phyloP scores from a whole-genome alignment of 352 stramenopile genomes.

The Aphanomyces cochlioides region DNA sequence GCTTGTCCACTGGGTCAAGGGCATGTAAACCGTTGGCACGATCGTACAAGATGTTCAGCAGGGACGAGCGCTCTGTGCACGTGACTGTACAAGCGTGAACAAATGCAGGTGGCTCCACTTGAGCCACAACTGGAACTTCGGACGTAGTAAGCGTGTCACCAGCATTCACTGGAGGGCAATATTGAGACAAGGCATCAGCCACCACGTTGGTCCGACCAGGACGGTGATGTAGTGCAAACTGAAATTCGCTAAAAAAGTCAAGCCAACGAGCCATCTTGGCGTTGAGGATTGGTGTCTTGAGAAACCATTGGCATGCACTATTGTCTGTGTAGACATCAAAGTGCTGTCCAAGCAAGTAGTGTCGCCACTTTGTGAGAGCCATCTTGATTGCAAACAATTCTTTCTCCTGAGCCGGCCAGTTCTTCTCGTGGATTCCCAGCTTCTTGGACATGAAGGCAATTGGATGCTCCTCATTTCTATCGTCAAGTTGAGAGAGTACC shows the following conservation, averaged over 20 bases:
- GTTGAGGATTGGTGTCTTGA: slow-evolving; percentile 25
- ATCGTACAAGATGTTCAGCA: too few species aligned
- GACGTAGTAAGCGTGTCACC: too few species aligned
- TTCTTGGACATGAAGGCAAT: slow-evolving; percentile 32
- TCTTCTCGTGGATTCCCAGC: slow-evolving; percentile 18
- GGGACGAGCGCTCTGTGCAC: too few species aligned
- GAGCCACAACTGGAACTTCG: too few species aligned
- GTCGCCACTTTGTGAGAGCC: slow-evolving; percentile 28
- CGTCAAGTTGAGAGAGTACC: slow-evolving; percentile 14
- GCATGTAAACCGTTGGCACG: not conserved
- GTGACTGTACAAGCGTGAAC: too few species aligned
- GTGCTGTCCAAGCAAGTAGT: slow-evolving; percentile 24
- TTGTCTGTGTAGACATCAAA: slow-evolving; percentile 33
- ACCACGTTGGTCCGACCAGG: not conserved
- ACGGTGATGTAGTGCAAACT: slow-evolving; percentile 21
- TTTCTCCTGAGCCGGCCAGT: slow-evolving; percentile 30
- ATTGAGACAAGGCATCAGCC: slow-evolving; percentile 5
- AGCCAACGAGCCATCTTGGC: slow-evolving; percentile 22
- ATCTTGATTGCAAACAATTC: slow-evolving; percentile 30
- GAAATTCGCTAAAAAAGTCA: slow-evolving; percentile 27
- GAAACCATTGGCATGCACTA: slow-evolving; percentile 8
- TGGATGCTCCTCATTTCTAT: slow-evolving; percentile 8
- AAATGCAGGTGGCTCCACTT: too few species aligned
- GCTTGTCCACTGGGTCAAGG: not conserved
- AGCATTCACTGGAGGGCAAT: too few species aligned